Evolutionary conservation across 306 rosid species (phyloP), one percentile per base, ranked within the genome.

Genomic region (Lablab purpureus): DNA sequence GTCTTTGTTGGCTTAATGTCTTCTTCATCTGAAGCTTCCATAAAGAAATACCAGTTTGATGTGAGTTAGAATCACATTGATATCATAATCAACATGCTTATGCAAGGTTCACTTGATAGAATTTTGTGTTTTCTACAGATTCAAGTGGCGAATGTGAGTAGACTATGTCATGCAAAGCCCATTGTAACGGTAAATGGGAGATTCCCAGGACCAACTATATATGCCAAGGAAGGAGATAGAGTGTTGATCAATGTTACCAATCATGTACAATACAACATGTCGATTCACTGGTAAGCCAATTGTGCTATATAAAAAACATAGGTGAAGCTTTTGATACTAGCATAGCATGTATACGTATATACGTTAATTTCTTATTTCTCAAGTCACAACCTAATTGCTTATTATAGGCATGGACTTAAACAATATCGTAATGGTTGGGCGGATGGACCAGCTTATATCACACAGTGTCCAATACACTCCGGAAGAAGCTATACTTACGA

Each of bases 131-230:
- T 71, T 36, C 30, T 74, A 56, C 84, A 91, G 93, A 27, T 91
- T 77, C 91, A 91, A 91, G 90, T 89, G 81, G 83, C 84, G 84
- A 91, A 85, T 74, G 89, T 91, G 81, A 91, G 96, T 51, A 87
- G 96, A 74, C 72, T 89, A 27, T 91, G 96, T 70, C 96, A 87
- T 82, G 88, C 88, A 84, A 91, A 91, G 67, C 88, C 91, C 27
- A 85, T 89, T 41, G 89, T 89, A 23, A 91, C 96, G 3, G 83
- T 89, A 21, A 91, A 91, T 28, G 91, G 96, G 76, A 84, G 86
- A 78, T 89, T 79, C 74, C 93, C 96, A 10, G 91, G 93, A 60
- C 90, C 91, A n/a, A 87, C 93, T 0, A 80, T 88, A 36, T 88
- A 91, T 75, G 92, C 0, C n/a, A 84, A 84, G 56, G 95, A 91